phyloP scores from a whole-genome alignment of 345 rosid genomes.

The Balakata baccata region DNA sequence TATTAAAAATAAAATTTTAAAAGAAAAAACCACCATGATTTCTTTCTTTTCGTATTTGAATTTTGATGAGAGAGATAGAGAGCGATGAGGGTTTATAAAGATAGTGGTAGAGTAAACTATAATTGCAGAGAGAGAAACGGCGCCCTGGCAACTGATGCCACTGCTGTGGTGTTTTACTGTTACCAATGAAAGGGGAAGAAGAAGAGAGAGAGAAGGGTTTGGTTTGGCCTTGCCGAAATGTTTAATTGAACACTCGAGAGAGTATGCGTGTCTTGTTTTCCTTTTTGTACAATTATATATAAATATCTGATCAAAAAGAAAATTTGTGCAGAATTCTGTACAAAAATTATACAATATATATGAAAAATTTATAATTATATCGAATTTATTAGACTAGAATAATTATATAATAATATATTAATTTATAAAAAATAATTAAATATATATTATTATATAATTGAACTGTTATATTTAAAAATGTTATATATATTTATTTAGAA shows the following conservation, averaged over 20 bases:
- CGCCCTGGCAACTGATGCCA: slow-evolving; percentile 18
- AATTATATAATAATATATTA: too few species aligned
- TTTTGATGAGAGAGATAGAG: slow-evolving; percentile 6
- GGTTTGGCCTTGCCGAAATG: not conserved
- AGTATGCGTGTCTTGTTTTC: not conserved
- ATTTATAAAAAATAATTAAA: too few species aligned
- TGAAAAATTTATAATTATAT: too few species aligned
- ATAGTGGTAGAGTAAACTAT: slow-evolving; percentile 20
- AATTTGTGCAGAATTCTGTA: too few species aligned
- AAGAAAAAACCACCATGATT: slow-evolving; percentile 33
- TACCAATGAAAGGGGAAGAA: slow-evolving; percentile 8
- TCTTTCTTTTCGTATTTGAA: slow-evolving; percentile 7
- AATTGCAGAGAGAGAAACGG: slow-evolving; percentile 15
- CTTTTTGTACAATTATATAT: too few species aligned
- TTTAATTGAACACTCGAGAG: not conserved
- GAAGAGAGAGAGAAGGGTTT: not conserved
- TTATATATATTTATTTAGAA: too few species aligned
- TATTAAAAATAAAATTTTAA: not conserved
- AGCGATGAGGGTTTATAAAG: slow-evolving; percentile 18
- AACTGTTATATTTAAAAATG: too few species aligned
- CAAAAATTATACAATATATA: too few species aligned
- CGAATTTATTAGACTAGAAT: too few species aligned
- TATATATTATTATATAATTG: too few species aligned
- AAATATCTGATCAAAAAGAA: too few species aligned
- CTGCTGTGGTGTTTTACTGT: slow-evolving; percentile 7